phyloP scores from a whole-genome alignment of 2,329 filamentous ascomycete genomes.

The Colletotrichum tofieldiae region DNA sequence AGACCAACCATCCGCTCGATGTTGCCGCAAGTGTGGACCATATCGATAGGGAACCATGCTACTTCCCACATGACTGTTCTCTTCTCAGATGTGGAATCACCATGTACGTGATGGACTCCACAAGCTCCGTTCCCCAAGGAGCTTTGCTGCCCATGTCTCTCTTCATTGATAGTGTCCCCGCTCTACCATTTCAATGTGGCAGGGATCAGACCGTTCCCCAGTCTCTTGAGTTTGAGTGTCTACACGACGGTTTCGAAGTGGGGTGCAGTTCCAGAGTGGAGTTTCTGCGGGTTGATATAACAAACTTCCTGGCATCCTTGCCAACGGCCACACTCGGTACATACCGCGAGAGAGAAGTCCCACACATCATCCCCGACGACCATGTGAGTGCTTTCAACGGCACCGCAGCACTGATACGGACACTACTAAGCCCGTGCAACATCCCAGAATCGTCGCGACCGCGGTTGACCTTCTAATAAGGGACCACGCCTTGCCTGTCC shows the following conservation, averaged over 20 bases:
- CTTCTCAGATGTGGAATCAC: constrained; percentile 21
- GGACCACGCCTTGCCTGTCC: background rate
- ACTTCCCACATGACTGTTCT: background rate
- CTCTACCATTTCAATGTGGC: constrained; percentile 11
- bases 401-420: constrained; percentile 5
- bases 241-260: constrained; percentile 1
- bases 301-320: constrained; percentile 29
- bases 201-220: constrained; percentile 19
- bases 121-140: background rate
- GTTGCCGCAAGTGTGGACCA: constrained; percentile 38
- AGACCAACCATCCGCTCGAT: constrained; percentile 17
- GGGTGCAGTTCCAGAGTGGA: constrained; percentile 24
- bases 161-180: background rate
- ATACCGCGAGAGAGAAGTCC: background rate
- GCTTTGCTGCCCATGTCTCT: background rate
- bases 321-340: background rate
- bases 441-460: constrained; percentile 9
- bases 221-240: background rate
- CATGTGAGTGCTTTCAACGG: background rate
- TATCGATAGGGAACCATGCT: constrained; percentile 14
- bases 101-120: constrained; percentile 9
- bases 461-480: constrained; percentile 22
- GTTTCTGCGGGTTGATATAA: constrained; percentile 26
- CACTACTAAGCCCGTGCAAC: constrained; percentile 8
- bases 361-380: constrained; percentile 7